Percentiles rank a stretch among this genome's conserved stretches.
Conservation (phyloP, 108 stramenopile species). For the Parietichytrium sp. region DNA sequence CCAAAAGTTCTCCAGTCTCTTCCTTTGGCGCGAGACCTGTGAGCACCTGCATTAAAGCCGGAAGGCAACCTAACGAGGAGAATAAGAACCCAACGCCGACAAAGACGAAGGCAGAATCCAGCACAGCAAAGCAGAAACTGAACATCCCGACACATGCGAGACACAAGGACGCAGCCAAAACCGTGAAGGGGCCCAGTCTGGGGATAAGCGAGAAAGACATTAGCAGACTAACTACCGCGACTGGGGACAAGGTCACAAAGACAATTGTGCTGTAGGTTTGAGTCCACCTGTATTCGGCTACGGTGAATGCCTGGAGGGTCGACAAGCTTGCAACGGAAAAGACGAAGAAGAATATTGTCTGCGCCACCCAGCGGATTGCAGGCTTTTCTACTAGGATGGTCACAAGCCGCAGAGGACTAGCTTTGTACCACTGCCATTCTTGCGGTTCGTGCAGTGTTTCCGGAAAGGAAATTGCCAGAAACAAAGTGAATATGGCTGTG, state of each 20-base stretch:
- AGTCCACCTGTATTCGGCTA: not conserved
- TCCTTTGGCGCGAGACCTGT: not conserved
- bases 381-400: not conserved
- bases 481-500: not conserved
- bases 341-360: constrained; percentile 6
- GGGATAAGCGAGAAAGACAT: not conserved
- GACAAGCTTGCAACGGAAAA: not conserved
- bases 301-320: not conserved
- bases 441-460: not conserved
- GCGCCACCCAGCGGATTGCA: not conserved
- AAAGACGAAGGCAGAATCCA: not conserved
- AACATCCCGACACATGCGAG: not conserved
- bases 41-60: not conserved
- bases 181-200: not conserved
- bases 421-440: constrained; percentile 31
- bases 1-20: not conserved
- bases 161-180: not conserved
- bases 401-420: constrained; percentile 11
- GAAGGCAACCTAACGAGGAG: not conserved
- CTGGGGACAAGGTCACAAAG: not conserved
- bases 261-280: constrained; percentile 22
- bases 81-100: constrained; percentile 1
- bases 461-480: not conserved
- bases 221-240: not conserved
- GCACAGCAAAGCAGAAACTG: not conserved